Evolutionary conservation across 257 asterid genomes (phyloP), one percentile per base, ranked within the genome.

Genomic region (Nicotiana knightiana): DNA sequence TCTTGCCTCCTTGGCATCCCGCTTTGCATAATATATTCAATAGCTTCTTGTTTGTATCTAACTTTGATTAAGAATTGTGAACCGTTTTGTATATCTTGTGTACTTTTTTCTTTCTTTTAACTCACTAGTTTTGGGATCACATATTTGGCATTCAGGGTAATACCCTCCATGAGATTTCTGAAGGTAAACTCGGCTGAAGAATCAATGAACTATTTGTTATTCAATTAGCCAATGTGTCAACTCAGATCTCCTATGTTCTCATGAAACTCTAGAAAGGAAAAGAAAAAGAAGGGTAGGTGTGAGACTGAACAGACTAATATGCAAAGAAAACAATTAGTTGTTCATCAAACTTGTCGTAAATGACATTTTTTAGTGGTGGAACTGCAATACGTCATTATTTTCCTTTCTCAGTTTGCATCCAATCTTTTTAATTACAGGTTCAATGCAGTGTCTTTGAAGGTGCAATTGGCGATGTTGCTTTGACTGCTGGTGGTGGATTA

Each of bases 381-480:
- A 46, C 54, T 63, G 24, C 46, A 51, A 51, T n/a, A 8, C 53
- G 16, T 53, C 28, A 0, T 5, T 82, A 78, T 57, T 77, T 64
- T 77, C 85, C 54, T 18, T 75, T 70, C 71, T 39, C 73, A 43
- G 26, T 48, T 73, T 73, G 62, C 61, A 48, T 83, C 71, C 54
- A 80, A 57, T 65, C 75, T 84, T 76, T 68, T 70, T 59, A 65
- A 85, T 73, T 79, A 16, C 88, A 94, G 99, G 94, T 91, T 68
- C 99, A 96, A 82, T 96, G 99, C 87, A 94, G 94, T 82, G 95
- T 90, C 80, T 96, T 96, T 83, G 91, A 96, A 87, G 98, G 99
- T 82, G 97, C 97, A 15, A 91, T 81, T 81, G 99, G 95, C 62
- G 97, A 94, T 87, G 93, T 93, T 71, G 92, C 92, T 85, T 88